Evolutionary conservation across 768 basidiomycete genomes (phyloP).

Genomic region (Termitomyces eurrhizus): DNA sequence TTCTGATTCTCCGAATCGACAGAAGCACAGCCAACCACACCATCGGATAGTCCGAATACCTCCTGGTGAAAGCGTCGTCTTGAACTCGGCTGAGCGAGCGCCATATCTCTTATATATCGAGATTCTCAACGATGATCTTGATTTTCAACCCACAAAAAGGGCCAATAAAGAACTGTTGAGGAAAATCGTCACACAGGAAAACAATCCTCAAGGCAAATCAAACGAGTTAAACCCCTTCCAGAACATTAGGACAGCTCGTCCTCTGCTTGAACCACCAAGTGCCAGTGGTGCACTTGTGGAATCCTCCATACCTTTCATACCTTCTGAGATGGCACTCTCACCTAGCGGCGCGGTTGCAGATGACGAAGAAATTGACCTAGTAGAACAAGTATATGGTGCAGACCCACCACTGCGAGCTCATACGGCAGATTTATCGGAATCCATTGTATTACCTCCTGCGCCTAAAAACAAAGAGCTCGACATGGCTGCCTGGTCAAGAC

Average conservation of each 20-base stretch:
- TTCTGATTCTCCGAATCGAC: conserved; percentile 49
- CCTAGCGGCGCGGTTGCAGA: conserved; percentile 29
- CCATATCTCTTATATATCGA: conserved; percentile 93
- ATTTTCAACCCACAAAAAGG: conserved; percentile 84
- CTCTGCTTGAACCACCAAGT: conserved; percentile 20
- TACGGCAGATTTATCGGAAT: conserved; percentile 77
- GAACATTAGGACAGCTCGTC: conserved; percentile 18
- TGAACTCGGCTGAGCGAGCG: conserved; percentile 95
- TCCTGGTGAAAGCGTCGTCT: conserved; percentile 94
- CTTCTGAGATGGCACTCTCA: conserved; percentile 19
- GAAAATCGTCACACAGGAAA: conserved; percentile 67
- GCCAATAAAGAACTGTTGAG: conserved; percentile 84
- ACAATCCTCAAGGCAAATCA: conserved; percentile 54
- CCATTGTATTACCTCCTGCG: conserved; percentile 74
- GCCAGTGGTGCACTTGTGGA: conserved; percentile 28
- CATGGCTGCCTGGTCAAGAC: conserved; percentile 75
- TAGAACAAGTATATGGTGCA: conserved; percentile 90
- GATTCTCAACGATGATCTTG: conserved; percentile 83
- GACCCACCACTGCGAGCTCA: conserved; percentile 68
- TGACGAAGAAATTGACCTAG: conserved; percentile 92
- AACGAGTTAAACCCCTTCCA: conserved; percentile 49
- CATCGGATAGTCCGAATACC: conserved; percentile 97
- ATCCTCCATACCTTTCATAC: conserved; percentile 15
- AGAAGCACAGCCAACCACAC: conserved; percentile 58
- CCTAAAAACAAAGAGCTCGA: conserved; percentile 91